phyloP scores from a whole-genome alignment of 108 stramenopile species.

The Parietichytrium sp. region DNA sequence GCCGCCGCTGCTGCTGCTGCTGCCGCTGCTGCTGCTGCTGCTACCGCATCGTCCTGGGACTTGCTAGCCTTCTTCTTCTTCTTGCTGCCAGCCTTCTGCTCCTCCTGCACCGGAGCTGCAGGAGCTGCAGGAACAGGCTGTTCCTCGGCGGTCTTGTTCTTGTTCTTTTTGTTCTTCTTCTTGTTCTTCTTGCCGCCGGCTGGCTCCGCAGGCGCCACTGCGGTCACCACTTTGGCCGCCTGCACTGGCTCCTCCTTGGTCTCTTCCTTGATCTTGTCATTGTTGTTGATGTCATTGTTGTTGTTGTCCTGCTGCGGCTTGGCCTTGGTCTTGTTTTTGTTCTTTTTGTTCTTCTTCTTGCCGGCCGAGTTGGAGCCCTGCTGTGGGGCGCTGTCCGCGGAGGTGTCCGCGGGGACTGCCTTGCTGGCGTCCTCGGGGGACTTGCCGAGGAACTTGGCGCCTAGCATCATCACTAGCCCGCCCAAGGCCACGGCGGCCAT shows the following conservation, averaged over 20 bases:
- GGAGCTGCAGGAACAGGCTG: background rate
- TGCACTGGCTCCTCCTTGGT: background rate
- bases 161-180: background rate
- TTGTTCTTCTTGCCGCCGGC: background rate
- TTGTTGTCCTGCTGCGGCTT: background rate
- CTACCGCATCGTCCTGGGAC: background rate
- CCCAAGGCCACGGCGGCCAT: constrained; percentile 10
- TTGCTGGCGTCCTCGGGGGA: background rate
- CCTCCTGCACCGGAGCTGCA: background rate
- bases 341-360: background rate
- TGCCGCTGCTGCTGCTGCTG: background rate
- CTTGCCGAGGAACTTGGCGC: background rate
- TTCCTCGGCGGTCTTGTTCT: background rate
- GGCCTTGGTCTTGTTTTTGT: background rate
- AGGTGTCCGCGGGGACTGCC: background rate
- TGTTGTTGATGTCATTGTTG: background rate
- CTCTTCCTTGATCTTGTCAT: background rate
- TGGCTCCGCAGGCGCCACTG: background rate
- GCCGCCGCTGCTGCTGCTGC: background rate
- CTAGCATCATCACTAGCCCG: background rate
- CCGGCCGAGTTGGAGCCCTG: background rate
- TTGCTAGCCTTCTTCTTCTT: background rate
- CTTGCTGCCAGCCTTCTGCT: background rate
- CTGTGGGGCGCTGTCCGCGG: background rate
- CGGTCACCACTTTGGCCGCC: background rate